Base-by-base conservation (phyloP, 176 grass and related monocot genomes). In the Avena atlantica region DNA sequence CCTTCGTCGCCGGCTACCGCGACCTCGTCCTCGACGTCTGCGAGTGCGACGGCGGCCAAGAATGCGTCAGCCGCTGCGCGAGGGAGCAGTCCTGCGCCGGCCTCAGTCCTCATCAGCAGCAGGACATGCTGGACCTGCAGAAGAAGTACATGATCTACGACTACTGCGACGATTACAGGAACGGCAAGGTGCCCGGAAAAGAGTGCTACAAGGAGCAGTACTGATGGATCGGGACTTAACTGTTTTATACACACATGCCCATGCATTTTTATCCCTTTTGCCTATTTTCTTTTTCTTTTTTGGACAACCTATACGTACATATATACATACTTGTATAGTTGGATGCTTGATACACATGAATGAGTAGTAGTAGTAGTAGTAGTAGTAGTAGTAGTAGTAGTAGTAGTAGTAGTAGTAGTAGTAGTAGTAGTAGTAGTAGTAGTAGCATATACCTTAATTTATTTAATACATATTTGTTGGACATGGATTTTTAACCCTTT, bases 1-100 rank as follows among this genome's bases (percentile, higher is more conserved):
- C 90, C 8, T 97, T 97, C 59, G 21, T 74, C 71, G 71, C 71
- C 45, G 45, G 45, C 12, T 74, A 51, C 45, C 45, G 45, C 21
- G 45, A 50, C 71, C 23, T 74, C 45, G 45, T 27, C 21, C 21
- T 74, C 45, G 12, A 15, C 71, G 45, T 74, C 45, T 74, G 71
- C 21, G 12, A 12, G 6, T 74, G 71, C 6, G 21, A 74, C 71
- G 71, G 71, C 47, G 0, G 1, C 21, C 17, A 70, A 57, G 61
- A 65, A 5, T 65, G 62, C 12, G 62, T 31, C 62, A 6, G 14
- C 24, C 9, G 24, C 24, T 65, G 62, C 62, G 62, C 61, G 62
- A 57, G 23, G 61, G 24, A 65, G 25, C 24, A 65, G 12, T 65
- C 12, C 62, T 65, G 62, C 62, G 4, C 62, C 24, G 62, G 62